Conservation (phyloP, 768 basidiomycete species). For the Sistotremastrum suecicum region DNA sequence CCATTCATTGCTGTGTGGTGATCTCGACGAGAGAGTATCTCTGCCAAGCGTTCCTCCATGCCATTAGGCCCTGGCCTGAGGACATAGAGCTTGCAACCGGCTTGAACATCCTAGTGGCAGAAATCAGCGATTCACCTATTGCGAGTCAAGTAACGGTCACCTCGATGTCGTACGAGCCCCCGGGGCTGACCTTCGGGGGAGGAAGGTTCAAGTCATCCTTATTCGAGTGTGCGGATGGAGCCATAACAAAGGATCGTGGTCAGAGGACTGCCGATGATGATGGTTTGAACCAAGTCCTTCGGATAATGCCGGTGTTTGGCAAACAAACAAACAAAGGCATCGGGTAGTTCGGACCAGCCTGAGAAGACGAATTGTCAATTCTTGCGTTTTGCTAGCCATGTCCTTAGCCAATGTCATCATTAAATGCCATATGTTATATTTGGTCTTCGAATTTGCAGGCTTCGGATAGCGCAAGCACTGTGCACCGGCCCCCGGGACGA, state of each 20-base stretch:
- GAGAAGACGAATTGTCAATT: too few species aligned
- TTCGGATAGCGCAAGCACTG: too few species aligned
- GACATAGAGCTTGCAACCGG: constrained; percentile 94
- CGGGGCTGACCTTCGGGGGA: constrained; percentile 56
- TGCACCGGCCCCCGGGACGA: too few species aligned
- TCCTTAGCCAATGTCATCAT: too few species aligned
- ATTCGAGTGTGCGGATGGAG: constrained; percentile 10
- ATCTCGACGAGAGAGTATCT: constrained; percentile 90
- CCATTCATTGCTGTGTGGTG: constrained; percentile 26
- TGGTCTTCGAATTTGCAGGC: too few species aligned
- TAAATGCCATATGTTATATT: too few species aligned
- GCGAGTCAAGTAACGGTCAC: constrained; percentile 26
- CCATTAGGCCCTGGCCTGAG: constrained; percentile 65
- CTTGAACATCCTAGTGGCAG: constrained; percentile 54
- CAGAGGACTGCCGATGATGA: too few species aligned
- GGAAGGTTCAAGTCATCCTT: constrained; percentile 24
- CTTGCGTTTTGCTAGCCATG: too few species aligned
- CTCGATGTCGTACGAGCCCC: constrained; percentile 65
- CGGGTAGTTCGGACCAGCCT: too few species aligned
- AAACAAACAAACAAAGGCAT: too few species aligned
- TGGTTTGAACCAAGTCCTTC: too few species aligned
- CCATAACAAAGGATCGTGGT: constrained; percentile 14
- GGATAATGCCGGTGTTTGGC: too few species aligned
- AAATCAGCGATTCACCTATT: constrained; percentile 10
- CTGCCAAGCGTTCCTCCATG: constrained; percentile 83